Percentiles rank a stretch among this genome's conserved stretches.
Conservation (phyloP, 306 rosid genomes). For the Macrotyloma uniflorum region DNA sequence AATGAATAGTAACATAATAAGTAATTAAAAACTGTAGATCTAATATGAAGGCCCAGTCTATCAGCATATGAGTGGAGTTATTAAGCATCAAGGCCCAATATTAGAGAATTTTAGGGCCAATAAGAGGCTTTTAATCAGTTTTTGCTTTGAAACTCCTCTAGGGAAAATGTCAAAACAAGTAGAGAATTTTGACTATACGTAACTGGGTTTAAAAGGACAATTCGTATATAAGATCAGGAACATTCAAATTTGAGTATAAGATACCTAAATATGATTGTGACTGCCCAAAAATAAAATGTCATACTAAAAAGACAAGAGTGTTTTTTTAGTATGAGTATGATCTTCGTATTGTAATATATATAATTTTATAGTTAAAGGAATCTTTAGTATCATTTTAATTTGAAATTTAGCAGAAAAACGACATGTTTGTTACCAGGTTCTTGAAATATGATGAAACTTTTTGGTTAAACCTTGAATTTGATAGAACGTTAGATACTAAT, state of each 20-base stretch:
- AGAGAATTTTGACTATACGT: not conserved
- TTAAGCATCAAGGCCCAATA: slow-evolving; percentile 9
- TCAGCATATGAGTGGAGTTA: not conserved
- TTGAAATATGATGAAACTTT: not conserved
- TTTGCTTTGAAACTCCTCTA: not conserved
- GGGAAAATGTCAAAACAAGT: no score
- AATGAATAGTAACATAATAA: not conserved
- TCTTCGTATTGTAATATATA: no score
- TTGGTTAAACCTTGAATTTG: not conserved
- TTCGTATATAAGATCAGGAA: not conserved
- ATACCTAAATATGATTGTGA: not conserved
- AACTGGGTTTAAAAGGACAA: not conserved
- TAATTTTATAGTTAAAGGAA: not conserved
- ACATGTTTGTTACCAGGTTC: not conserved
- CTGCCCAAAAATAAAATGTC: not conserved
- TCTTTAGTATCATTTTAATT: not conserved
- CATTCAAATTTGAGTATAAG: not conserved
- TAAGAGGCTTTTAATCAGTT: not conserved
- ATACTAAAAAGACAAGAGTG: not conserved
- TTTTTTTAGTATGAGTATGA: not conserved
- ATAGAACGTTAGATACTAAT: not conserved
- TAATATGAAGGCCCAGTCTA: not conserved
- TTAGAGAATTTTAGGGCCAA: not conserved
- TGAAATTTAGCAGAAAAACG: not conserved
- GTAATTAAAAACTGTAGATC: not conserved